Conservation (phyloP, 371 early-diverging fungal species). For the Mucor irregularis region DNA sequence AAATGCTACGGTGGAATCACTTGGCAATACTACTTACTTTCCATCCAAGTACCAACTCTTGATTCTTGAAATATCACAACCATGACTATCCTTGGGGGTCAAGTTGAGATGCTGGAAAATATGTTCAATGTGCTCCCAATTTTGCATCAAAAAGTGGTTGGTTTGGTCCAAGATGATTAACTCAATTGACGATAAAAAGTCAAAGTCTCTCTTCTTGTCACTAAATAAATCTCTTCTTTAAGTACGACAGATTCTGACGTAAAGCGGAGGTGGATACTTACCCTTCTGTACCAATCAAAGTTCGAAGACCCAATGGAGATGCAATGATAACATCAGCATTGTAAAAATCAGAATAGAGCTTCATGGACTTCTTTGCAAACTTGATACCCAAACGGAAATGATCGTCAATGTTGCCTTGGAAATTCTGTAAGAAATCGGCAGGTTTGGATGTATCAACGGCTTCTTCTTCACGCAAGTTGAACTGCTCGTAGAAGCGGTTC, state of each 20-base stretch:
- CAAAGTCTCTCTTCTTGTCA: conserved; percentile 86
- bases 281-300: conserved; percentile 82
- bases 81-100: conserved; percentile 86
- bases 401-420: conserved; percentile 95
- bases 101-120: conserved; percentile 81
- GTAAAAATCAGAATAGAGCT: conserved; percentile 88
- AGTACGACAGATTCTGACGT: too few species aligned
- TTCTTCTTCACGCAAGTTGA: conserved; percentile 58
- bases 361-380: conserved; percentile 82
- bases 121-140: conserved; percentile 95
- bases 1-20: background rate
- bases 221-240: conserved; percentile 26
- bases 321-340: conserved; percentile 90
- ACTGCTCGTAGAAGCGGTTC: conserved; percentile 80
- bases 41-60: conserved; percentile 87
- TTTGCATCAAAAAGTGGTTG: conserved; percentile 93
- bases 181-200: conserved; percentile 93
- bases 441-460: conserved; percentile 70
- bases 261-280: too few species aligned
- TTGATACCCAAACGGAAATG: conserved; percentile 93
- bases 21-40: conserved; percentile 31
- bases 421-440: conserved; percentile 80
- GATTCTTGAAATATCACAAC: conserved; percentile 93
- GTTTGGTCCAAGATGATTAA: conserved; percentile 86
- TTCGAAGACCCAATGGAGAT: conserved; percentile 90